Conservation (phyloP, 1,284 basidiomycete species). For the Papiliotrema flavescens region DNA sequence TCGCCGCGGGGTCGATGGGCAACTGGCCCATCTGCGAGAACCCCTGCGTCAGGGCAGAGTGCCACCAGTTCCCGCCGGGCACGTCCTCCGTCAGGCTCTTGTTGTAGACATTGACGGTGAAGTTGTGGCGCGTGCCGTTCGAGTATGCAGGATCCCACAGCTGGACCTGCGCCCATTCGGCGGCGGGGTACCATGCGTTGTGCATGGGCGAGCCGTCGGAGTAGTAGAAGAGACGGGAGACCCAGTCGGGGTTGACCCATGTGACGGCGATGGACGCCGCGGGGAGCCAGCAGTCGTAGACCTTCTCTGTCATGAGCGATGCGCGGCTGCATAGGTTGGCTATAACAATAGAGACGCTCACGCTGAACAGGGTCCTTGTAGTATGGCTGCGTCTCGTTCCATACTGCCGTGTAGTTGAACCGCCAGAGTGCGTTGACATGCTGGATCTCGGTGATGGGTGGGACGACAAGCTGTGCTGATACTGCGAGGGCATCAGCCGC, state of each 20-base stretch:
- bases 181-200: slow-evolving; percentile 1
- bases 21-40: slow-evolving; percentile 14
- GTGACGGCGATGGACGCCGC: slow-evolving; percentile 25
- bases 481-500: too few species aligned
- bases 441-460: not conserved
- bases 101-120: slow-evolving; percentile 11
- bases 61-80: slow-evolving; percentile 30
- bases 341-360: slow-evolving; percentile 15
- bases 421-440: not conserved
- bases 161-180: slow-evolving; percentile 10
- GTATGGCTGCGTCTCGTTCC: slow-evolving; percentile 18
- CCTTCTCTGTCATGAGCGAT: slow-evolving; percentile 9
- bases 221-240: slow-evolving; percentile 19
- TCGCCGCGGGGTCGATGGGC: not conserved
- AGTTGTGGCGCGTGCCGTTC: slow-evolving; percentile 6
- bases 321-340: not conserved
- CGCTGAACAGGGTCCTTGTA: slow-evolving; percentile 25
- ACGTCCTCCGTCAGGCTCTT: slow-evolving; percentile 26
- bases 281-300: slow-evolving; percentile 29
- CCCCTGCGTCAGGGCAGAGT: slow-evolving; percentile 24
- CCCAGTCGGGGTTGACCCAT: slow-evolving; percentile 21
- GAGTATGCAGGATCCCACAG: slow-evolving; percentile 20
- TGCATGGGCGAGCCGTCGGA: slow-evolving; percentile 16
- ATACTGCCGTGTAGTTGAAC: slow-evolving; percentile 4
- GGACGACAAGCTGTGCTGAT: too few species aligned